These are phyloP conservation scores for Blastobotrys americana DNA, from an alignment of 805 yeast genomes.

Conservation along the genomic window DNA sequence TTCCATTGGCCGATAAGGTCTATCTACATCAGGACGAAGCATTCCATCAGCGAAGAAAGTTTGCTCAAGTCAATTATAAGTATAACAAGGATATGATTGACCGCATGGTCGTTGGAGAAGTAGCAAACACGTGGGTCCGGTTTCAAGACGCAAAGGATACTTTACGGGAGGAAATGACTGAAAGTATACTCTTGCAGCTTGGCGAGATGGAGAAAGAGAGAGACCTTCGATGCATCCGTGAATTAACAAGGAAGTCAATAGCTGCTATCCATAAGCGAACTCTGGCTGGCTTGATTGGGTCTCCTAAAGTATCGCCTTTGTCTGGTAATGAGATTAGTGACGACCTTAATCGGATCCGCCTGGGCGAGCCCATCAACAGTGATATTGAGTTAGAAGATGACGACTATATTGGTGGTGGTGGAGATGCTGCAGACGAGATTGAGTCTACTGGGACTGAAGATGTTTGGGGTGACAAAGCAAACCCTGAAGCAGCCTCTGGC, in stretches of 20 bases:
- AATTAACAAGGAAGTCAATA: background rate
- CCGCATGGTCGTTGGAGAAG: slow-evolving; percentile 19
- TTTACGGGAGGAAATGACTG: slow-evolving; percentile 21
- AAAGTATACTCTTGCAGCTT: slow-evolving; percentile 18
- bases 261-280: slow-evolving; percentile 14
- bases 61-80: slow-evolving; percentile 12
- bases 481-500: slow-evolving; percentile 2
- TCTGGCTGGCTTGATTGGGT: slow-evolving; percentile 18
- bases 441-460: too few relatives aligned
- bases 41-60: slow-evolving; percentile 14
- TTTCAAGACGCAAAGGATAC: slow-evolving; percentile 23
- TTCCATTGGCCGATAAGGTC: slow-evolving; percentile 14
- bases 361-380: too few relatives aligned
- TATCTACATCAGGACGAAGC: slow-evolving; percentile 10
- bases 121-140: slow-evolving; percentile 26
- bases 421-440: slow-evolving; percentile 6
- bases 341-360: slow-evolving; percentile 13
- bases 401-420: slow-evolving; percentile 6
- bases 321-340: slow-evolving; percentile 15
- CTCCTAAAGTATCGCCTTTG: slow-evolving; percentile 17
- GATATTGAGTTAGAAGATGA: slow-evolving; percentile 14
- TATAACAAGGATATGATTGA: slow-evolving; percentile 20
- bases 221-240: slow-evolving; percentile 8
- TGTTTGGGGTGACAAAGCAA: too few relatives aligned
- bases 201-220: slow-evolving; percentile 22